These are phyloP conservation scores for Aureobasidium sp. DNA, from an alignment of 2,329 filamentous ascomycete species.

Conservation along the genomic window DNA sequence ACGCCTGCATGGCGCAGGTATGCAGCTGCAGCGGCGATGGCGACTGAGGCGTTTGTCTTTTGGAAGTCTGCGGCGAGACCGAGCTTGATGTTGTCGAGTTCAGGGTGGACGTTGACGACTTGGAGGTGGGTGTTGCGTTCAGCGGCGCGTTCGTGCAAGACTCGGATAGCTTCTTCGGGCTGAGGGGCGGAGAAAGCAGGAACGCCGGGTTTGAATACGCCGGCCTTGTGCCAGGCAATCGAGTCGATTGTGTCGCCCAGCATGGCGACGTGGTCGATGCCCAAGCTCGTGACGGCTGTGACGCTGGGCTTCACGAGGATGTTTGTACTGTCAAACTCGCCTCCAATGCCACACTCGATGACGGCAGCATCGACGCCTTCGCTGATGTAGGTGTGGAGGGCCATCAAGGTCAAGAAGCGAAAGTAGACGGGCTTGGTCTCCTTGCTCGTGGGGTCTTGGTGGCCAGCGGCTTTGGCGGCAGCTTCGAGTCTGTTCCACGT, in stretches of 20 bases:
- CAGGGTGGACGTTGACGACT: conserved; percentile 42
- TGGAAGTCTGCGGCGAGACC: conserved; percentile 56
- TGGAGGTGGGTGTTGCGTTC: conserved; percentile 43
- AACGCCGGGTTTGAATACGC: conserved; percentile 65
- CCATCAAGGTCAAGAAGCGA: conserved; percentile 80
- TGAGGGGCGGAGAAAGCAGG: conserved; percentile 57
- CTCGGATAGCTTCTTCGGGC: conserved; percentile 44
- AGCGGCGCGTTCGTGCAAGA: conserved; percentile 47
- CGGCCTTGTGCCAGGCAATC: conserved; percentile 89
- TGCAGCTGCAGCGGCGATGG: conserved; percentile 50
- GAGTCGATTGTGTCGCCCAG: conserved; percentile 69
- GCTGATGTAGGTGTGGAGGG: conserved; percentile 70
- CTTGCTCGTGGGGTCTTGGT: conserved; percentile 39
- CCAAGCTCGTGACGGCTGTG: conserved; percentile 68
- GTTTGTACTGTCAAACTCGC: conserved; percentile 89
- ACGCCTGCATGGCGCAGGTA: conserved; percentile 45
- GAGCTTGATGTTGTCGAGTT: conserved; percentile 41
- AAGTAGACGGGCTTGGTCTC: conserved; percentile 81
- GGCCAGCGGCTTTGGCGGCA: conserved; percentile 41
- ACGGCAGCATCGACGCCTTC: conserved; percentile 72
- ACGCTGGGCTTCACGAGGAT: conserved; percentile 63
- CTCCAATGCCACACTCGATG: conserved; percentile 89
- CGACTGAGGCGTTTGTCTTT: conserved; percentile 54
- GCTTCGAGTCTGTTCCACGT: conserved; percentile 64
- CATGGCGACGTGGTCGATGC: conserved; percentile 77